A percentile compares a stretch with the other conserved stretches of the same genome.
Conservation (phyloP, 1,284 basidiomycete genomes). For the Malassezia nana region DNA sequence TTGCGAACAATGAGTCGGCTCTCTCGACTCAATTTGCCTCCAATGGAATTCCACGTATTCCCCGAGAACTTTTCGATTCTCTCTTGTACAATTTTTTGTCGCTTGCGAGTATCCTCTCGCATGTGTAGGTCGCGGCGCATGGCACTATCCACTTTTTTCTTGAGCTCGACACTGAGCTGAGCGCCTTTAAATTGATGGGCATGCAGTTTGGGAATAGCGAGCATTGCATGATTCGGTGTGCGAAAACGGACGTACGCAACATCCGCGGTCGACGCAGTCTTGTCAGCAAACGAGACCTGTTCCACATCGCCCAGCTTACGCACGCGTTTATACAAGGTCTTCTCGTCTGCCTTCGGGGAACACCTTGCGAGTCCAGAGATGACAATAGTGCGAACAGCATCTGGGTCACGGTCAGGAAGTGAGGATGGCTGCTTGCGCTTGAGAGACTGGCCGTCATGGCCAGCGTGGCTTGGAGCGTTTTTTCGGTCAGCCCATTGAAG, state of each 20-base stretch:
- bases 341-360: conserved; percentile 30
- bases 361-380: conserved; percentile 36
- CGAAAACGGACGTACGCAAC: conserved; percentile 66
- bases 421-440: conserved; percentile 13
- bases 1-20: conserved; percentile 86
- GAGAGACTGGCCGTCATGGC: background rate
- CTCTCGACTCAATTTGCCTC: conserved; percentile 55
- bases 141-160: conserved; percentile 64
- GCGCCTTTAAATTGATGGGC: conserved; percentile 86
- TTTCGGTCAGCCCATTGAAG: conserved; percentile 36
- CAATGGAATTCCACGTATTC: conserved; percentile 19
- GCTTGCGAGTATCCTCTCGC: conserved; percentile 49
- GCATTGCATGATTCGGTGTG: conserved; percentile 61
- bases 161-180: conserved; percentile 75
- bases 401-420: conserved; percentile 31
- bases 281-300: conserved; percentile 31
- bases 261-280: conserved; percentile 14
- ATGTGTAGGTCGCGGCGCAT: conserved; percentile 54
- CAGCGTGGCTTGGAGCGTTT: conserved; percentile 21
- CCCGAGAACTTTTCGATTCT: conserved; percentile 30
- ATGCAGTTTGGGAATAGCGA: conserved; percentile 72
- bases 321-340: conserved; percentile 42
- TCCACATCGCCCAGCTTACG: conserved; percentile 46
- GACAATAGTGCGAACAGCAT: conserved; percentile 42
- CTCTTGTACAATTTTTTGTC: conserved; percentile 49